Base-by-base conservation (phyloP, 805 yeast species). In the Myxozyma monticola region DNA sequence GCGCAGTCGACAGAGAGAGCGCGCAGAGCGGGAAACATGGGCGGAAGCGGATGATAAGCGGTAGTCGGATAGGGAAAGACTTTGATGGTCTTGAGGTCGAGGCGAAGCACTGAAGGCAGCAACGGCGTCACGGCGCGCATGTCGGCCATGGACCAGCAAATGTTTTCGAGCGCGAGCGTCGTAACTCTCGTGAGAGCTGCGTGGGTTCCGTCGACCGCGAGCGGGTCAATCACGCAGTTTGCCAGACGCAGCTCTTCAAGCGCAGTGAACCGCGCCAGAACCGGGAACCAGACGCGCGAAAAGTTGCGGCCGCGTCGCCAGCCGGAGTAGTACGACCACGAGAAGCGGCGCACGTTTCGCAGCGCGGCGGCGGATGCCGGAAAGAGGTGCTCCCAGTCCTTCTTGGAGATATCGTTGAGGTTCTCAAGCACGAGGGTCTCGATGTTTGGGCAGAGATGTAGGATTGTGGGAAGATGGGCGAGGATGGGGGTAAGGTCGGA, bases 251-350 rank as follows among this genome's bases (percentile, higher is more conserved):
- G 25, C 18, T 47, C 45, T 9, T 38, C 36, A 17, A 54, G 48
- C 6, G 41, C 22, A 9, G 39, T n/a, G 22, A 51, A 54, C 22
- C 58, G 42, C 9, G 49, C 40, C 10, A 54, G 37, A 20, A 51
- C 50, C 2, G 33, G 24, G 38, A 43, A 54, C 52, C 53, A 54
- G n/a, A 48, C 53, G 21, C 57, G 43, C 14, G 59, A 54, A 30
- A 45, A 54, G 22, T 54, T 54, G 37, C 57, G 42, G 28, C 59
- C 59, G 29, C 59, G 59, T 2, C 59, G 52, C 59, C 59, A 54
- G 29, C 59, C 59, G 22, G 59, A 42, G 41, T 54, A 54, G 37
- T 54, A 54, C 6, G 59, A 54, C 49, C 49, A 54, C 5, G 46
- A 25, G 38, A 54, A 54, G 26, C 40, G 35, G 14, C 35, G 36